Conservation (phyloP, 2,329 filamentous ascomycete genomes). For the Mollisiaceae sp. region DNA sequence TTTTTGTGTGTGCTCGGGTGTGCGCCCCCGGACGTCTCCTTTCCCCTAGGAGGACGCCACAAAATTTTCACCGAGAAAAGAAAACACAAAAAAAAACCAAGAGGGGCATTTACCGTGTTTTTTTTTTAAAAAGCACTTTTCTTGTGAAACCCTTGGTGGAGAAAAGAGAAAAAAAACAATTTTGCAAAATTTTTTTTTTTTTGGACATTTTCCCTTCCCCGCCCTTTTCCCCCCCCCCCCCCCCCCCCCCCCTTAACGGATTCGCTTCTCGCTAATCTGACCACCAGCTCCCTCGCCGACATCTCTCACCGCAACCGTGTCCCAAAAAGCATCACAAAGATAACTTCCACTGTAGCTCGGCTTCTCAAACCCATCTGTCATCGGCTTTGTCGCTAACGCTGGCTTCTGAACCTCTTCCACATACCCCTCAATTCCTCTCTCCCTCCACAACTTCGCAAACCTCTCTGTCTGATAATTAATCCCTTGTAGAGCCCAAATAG, state of each 20-base stretch:
- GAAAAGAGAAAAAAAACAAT: no score
- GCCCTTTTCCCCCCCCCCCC: no score
- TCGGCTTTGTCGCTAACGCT: slow-evolving; percentile 36
- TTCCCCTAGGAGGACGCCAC: no score
- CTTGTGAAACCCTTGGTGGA: no score
- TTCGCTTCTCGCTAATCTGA: slow-evolving; percentile 20
- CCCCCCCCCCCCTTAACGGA: slow-evolving; percentile 1
- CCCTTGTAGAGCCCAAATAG: slow-evolving; percentile 46
- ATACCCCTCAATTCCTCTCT: slow-evolving; percentile 47
- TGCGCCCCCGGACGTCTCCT: no score
- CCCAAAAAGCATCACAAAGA: slow-evolving; percentile 46
- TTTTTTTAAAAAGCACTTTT: no score
- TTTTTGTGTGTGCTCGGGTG: no score
- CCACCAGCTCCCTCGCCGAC: slow-evolving; percentile 24
- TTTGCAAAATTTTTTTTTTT: no score
- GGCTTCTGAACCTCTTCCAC: slow-evolving; percentile 32
- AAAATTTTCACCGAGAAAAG: no score
- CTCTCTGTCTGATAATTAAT: slow-evolving; percentile 44
- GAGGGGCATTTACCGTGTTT: no score
- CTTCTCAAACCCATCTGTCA: slow-evolving; percentile 46
- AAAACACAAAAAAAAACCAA: no score
- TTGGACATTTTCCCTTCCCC: no score
- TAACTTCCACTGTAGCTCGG: slow-evolving; percentile 45
- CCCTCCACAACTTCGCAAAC: slow-evolving; percentile 44
- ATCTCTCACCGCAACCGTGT: slow-evolving; percentile 42